Base-by-base conservation (phyloP, 108 stramenopile genomes). In the Pelagomonas calceolata region DNA sequence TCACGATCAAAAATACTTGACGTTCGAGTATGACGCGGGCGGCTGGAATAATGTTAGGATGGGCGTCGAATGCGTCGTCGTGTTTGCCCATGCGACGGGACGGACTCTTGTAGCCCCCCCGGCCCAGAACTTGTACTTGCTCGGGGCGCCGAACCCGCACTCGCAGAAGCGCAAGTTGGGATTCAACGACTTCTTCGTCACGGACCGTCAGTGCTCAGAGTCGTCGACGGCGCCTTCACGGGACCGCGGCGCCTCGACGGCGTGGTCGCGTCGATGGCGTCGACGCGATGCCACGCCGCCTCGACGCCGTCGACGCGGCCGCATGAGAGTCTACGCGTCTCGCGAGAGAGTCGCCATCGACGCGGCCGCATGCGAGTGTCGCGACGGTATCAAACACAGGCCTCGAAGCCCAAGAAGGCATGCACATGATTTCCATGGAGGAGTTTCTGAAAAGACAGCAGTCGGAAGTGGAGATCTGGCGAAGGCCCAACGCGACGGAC, bases 351-450 rank as follows among this genome's bases (percentile, higher is more conserved):
- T n/a, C n/a, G n/a, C n/a, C n/a, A n/a, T n/a, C n/a, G n/a, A n/a
- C n/a, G n/a, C n/a, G n/a, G n/a, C n/a, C n/a, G n/a, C n/a, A n/a
- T n/a, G n/a, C n/a, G n/a, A n/a, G n/a, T n/a, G n/a, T n/a, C n/a
- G n/a, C n/a, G n/a, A n/a, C n/a, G n/a, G n/a, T n/a, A n/a, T n/a
- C n/a, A n/a, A n/a, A n/a, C n/a, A n/a, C n/a, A n/a, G 9, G 39
- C 39, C 39, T 43, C 39, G 12, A 43, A 12, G 12, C 5, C 9
- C 89, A 87, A 66, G 77, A 82, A 29, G 85, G 86, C 30, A 74
- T 95, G 31, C 80, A 89, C 68, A 82, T 93, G 4, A 92, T 93
- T 66, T 74, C 84, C 21, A 89, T 86, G 86, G 85, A 91, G 72
- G 92, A 93, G 68, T 95, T 92, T 70, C 69, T 95, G 63, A 46